Conservation (phyloP, 1,139 yeast genomes). For the Spencermartinsiella ligniputridi region DNA sequence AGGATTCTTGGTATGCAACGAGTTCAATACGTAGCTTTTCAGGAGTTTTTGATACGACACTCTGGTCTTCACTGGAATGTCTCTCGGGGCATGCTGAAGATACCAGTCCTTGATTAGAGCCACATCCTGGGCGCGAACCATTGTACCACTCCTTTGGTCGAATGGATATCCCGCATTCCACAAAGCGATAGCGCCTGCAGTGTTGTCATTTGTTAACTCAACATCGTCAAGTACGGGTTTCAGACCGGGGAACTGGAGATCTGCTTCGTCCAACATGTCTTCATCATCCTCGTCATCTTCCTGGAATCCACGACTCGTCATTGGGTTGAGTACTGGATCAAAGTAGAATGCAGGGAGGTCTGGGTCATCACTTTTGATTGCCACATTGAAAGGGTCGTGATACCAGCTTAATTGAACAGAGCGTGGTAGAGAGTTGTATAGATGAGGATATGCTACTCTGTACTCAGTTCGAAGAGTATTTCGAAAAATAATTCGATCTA, state of each 20-base stretch:
- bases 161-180: conserved; percentile 86
- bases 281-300: conserved; percentile 33
- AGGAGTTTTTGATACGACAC: conserved; percentile 84
- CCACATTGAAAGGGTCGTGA: conserved; percentile 55
- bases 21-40: conserved; percentile 69
- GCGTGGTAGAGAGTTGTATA: conserved; percentile 76
- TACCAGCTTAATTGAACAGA: conserved; percentile 59
- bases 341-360: conserved; percentile 56
- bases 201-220: conserved; percentile 43
- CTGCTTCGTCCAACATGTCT: conserved; percentile 33
- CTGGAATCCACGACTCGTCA: conserved; percentile 39
- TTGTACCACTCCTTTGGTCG: conserved; percentile 65
- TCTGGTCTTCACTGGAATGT: conserved; percentile 67
- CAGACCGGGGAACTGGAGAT: conserved; percentile 24
- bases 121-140: conserved; percentile 84
- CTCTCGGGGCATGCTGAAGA: conserved; percentile 57
- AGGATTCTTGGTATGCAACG: conserved; percentile 44
- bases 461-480: conserved; percentile 75
- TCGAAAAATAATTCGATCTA: conserved; percentile 82
- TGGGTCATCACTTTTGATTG: conserved; percentile 44
- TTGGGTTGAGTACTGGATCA: conserved; percentile 54
- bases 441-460: conserved; percentile 76
- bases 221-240: conserved; percentile 48
- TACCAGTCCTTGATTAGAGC: conserved; percentile 83
- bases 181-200: conserved; percentile 57